Evolutionary conservation across 257 asterid species (phyloP), one percentile per base, ranked within the genome.

Genomic region (Capsicum pubescens): DNA sequence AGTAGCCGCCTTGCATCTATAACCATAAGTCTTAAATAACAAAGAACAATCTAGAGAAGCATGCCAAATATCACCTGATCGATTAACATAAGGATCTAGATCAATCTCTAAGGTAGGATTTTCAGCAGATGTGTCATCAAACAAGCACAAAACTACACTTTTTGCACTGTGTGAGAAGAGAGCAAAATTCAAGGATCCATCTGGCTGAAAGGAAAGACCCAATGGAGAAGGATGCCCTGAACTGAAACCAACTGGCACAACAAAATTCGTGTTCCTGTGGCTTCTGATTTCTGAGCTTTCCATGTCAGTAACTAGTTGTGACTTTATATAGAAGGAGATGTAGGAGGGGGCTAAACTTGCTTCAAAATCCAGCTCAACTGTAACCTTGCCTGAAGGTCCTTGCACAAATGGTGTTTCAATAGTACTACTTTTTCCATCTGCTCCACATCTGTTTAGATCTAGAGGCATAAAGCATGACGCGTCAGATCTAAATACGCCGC

Each of bases 41-140:
- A 85, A 42, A 32, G 90, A 82, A 85, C 89, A 70, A 77, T 92
- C 89, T 13, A 95, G 10, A 83, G 88, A 87, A 61, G 91, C 96
- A 90, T 97, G 99, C 99, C 99, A 97, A 84, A 97, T 87, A 87
- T 92, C 89, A 79, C 98, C 98, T 2, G 98, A 72, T 36, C 93
- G 95, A 80, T 97, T 94, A 79, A 93, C 90, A 80, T 94, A 92
- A 14, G 97, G 96, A 89, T 97, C 99, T 85, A 97, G 92, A 87
- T 97, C 97, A 88, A 97, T 93, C 92, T 97, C 98, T 87, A 95
- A 74, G 85, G 91, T 87, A 87, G 99, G 98, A 39, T 90, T 88
- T 46, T 89, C 93, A 54, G 67, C 82, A 64, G 42, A 64, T 64
- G 84, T n/a, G 79, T 91, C 94, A 44, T 90, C 86, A 88, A 91